These are phyloP conservation scores for Keithomyces neogunnii DNA, from an alignment of 2,329 filamentous ascomycete genomes.

Conservation along the genomic window DNA sequence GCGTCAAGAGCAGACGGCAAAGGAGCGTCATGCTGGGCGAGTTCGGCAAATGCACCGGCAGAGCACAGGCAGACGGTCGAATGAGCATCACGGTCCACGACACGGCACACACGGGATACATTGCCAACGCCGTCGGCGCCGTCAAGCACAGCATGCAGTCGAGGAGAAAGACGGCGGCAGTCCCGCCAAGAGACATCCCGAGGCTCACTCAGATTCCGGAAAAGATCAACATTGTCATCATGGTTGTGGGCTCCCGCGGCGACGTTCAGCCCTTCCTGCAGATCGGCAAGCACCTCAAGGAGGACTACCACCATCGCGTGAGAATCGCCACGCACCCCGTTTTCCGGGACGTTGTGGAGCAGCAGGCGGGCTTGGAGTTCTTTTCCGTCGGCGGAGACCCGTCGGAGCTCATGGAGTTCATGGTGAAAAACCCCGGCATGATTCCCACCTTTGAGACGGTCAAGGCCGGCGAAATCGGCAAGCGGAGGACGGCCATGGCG, in stretches of 20 bases:
- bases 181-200: slow-evolving; percentile 14
- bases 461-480: slow-evolving; percentile 63
- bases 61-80: no score
- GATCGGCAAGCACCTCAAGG: slow-evolving; percentile 63
- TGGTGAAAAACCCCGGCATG: slow-evolving; percentile 77
- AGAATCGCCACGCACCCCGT: slow-evolving; percentile 71
- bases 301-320: slow-evolving; percentile 65
- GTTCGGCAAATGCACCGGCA: no score
- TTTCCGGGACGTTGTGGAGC: slow-evolving; percentile 67
- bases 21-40: no score
- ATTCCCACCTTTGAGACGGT: slow-evolving; percentile 67
- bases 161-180: no score
- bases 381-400: slow-evolving; percentile 75
- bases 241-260: slow-evolving; percentile 73
- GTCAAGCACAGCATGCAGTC: no score
- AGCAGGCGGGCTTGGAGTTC: slow-evolving; percentile 67
- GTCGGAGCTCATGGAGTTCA: slow-evolving; percentile 76
- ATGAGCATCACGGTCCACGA: no score
- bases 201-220: slow-evolving; percentile 28
- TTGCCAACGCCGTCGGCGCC: no score
- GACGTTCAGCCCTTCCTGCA: slow-evolving; percentile 76
- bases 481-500: slow-evolving; percentile 60
- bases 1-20: no score
- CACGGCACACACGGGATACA: no score
- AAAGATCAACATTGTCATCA: slow-evolving; percentile 68